phyloP scores from a whole-genome alignment of 371 early-diverging fungal species.

The Dichotomocladium elegans region DNA sequence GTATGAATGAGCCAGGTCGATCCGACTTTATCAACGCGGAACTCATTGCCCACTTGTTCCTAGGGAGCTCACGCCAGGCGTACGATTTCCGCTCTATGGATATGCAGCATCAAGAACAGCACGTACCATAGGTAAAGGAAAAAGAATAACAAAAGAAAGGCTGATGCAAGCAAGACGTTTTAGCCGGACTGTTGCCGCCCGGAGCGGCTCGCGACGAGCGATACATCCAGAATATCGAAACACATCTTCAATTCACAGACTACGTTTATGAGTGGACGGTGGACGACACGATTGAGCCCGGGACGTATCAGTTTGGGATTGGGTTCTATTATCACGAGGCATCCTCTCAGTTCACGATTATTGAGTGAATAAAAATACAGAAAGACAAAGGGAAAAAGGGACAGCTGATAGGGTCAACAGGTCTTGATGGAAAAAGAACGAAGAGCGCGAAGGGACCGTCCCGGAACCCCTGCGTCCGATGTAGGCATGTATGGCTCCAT shows the following conservation, averaged over 20 bases:
- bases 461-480: too few relatives aligned
- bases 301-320: constrained; percentile 20
- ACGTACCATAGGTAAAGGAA: constrained; percentile 13
- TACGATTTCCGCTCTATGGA: constrained; percentile 15
- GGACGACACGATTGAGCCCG: constrained; percentile 11
- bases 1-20: constrained; percentile 7
- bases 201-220: constrained; percentile 9
- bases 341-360: constrained; percentile 12
- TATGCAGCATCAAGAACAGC: constrained; percentile 21
- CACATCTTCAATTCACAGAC: constrained; percentile 10
- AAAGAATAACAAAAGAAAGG: background rate
- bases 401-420: background rate
- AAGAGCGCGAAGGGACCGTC: too few relatives aligned
- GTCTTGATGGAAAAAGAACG: too few relatives aligned
- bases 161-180: background rate
- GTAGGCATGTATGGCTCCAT: too few relatives aligned
- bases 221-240: constrained; percentile 13
- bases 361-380: too few relatives aligned
- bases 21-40: background rate
- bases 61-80: constrained; percentile 15
- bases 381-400: too few relatives aligned
- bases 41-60: background rate
- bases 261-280: constrained; percentile 17
- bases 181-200: constrained; percentile 16
- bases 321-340: constrained; percentile 21